Percentiles rank a stretch among this genome's conserved stretches.
Evolutionary conservation across 805 yeast species (phyloP).

Genomic region (Limtongia smithiae): DNA sequence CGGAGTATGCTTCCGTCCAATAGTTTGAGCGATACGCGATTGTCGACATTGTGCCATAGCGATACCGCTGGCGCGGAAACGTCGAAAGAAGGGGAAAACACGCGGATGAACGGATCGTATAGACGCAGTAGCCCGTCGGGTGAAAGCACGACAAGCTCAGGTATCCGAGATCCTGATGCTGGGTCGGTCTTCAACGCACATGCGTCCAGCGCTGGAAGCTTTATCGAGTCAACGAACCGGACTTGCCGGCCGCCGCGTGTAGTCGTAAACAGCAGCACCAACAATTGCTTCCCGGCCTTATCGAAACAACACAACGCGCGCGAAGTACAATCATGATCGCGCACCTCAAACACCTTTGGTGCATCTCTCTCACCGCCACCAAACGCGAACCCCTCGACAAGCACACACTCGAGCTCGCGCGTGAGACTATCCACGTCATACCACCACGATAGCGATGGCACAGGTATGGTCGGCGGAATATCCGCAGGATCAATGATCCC

Average conservation of each 20-base stretch:
- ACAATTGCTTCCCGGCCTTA: slow-evolving; percentile 42
- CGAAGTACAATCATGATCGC: slow-evolving; percentile 33
- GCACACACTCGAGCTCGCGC: slow-evolving; percentile 34
- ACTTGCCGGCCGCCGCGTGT: slow-evolving; percentile 32
- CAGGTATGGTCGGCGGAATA: neutral
- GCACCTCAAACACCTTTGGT: slow-evolving; percentile 1
- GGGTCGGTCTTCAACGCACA: slow-evolving; percentile 41
- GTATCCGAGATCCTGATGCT: slow-evolving; percentile 26
- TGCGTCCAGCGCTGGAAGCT: slow-evolving; percentile 36
- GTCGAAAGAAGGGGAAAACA: slow-evolving; percentile 39
- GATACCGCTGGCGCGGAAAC: neutral
- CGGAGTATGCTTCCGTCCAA: slow-evolving; percentile 6
- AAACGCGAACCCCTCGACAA: slow-evolving; percentile 18
- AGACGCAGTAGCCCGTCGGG: slow-evolving; percentile 37
- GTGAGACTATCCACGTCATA: slow-evolving; percentile 16
- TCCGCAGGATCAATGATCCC: slow-evolving; percentile 3
- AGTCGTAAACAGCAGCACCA: slow-evolving; percentile 47
- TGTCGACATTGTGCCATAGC: neutral
- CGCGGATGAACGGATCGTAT: slow-evolving; percentile 56
- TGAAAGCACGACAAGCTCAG: slow-evolving; percentile 13
- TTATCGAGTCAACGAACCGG: slow-evolving; percentile 38
- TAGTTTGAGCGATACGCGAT: slow-evolving; percentile 4
- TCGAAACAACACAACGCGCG: slow-evolving; percentile 37
- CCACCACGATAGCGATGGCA: slow-evolving; percentile 20
- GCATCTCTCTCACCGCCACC: neutral